Conservation (phyloP, 441 rosid species). For the Erysimum cheiri region DNA sequence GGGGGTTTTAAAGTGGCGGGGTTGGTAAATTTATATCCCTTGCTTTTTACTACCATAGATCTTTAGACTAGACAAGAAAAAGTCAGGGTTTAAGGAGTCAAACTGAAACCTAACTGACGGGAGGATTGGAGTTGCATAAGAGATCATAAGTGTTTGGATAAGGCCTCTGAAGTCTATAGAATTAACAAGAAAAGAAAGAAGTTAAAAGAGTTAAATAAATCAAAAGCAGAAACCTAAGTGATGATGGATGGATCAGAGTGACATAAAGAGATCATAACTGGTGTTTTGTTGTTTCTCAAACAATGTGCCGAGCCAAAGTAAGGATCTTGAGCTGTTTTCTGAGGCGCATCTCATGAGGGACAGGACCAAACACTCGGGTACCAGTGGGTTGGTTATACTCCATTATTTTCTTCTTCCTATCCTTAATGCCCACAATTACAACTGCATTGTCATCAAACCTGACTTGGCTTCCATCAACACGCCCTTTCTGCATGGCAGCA, state of each 20-base stretch:
- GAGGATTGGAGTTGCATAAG: not conserved
- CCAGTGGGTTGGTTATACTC: slow-evolving; percentile 64
- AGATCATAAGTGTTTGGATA: not conserved
- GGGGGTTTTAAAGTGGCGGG: not conserved
- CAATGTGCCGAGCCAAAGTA: slow-evolving; percentile 73
- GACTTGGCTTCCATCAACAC: slow-evolving; percentile 84
- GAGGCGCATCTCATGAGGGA: slow-evolving; percentile 81
- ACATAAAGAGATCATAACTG: slow-evolving; percentile 19
- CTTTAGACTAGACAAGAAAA: not conserved
- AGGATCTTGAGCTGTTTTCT: slow-evolving; percentile 81
- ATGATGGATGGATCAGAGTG: not conserved
- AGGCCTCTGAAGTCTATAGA: not conserved
- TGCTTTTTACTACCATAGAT: not conserved
- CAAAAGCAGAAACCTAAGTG: not conserved
- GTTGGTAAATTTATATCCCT: not conserved
- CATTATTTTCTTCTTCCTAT: slow-evolving; percentile 7
- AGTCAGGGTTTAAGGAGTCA: not conserved
- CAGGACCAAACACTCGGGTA: slow-evolving; percentile 84
- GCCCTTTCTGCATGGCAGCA: slow-evolving; percentile 81
- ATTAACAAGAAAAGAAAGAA: not conserved
- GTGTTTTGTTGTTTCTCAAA: slow-evolving; percentile 49
- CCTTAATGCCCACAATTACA: slow-evolving; percentile 63
- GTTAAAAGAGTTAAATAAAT: not conserved
- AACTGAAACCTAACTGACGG: not conserved
- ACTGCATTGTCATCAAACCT: slow-evolving; percentile 92